Evolutionary conservation across 441 rosid species (phyloP).

Genomic region (Sinapis alba): DNA sequence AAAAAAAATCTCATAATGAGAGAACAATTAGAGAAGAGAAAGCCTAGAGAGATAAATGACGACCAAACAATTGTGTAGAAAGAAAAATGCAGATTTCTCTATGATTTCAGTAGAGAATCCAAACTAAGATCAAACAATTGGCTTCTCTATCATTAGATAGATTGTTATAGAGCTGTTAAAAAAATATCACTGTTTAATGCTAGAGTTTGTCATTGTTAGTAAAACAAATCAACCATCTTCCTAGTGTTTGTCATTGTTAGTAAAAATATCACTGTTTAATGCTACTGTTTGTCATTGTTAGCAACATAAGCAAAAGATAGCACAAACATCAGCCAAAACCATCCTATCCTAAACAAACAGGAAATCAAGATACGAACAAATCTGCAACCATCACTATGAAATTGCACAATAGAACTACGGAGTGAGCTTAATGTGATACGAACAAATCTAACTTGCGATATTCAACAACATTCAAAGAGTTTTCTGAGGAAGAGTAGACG

Average conservation of each 20-base stretch:
- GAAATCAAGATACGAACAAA: not conserved
- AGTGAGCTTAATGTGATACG: not conserved
- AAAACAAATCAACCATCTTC: no score
- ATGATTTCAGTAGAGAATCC: constrained; percentile 2
- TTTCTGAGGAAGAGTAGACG: not conserved
- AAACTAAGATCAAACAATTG: not conserved
- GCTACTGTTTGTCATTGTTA: not conserved
- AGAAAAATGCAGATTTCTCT: not conserved
- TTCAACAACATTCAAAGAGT: not conserved
- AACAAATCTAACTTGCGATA: not conserved
- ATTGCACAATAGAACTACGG: not conserved
- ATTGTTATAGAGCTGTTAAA: not conserved
- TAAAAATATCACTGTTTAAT: no score
- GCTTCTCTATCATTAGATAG: not conserved
- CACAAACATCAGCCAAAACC: not conserved
- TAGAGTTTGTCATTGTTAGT: not conserved
- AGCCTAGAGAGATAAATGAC: not conserved
- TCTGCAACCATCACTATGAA: no score
- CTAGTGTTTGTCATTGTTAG: not conserved
- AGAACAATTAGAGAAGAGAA: not conserved
- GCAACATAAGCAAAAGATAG: not conserved
- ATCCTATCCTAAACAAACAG: not conserved
- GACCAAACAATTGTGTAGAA: not conserved
- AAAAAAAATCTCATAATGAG: constrained; percentile 2
- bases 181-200: constrained; percentile 6